phyloP scores from a whole-genome alignment of 805 yeast species.

The Saccharomycopsis javanensis region DNA sequence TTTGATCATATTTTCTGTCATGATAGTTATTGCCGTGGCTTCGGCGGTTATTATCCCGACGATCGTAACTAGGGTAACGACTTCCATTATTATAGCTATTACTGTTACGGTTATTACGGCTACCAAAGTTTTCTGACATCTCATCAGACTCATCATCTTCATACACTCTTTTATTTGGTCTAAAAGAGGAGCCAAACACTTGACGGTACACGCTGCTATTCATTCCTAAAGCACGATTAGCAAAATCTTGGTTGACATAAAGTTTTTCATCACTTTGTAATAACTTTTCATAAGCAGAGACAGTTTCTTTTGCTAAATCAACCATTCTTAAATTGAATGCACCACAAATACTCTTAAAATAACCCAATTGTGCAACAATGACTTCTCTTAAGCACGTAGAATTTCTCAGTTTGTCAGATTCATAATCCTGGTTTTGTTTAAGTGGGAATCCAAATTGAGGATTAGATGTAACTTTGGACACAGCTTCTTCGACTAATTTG shows the following conservation, averaged over 20 bases:
- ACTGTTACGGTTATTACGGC: neutral
- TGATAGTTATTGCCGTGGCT: slow-evolving; percentile 22
- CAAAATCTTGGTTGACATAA: neutral
- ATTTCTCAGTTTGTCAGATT: neutral
- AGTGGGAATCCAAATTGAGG: neutral
- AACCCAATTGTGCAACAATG: slow-evolving; percentile 2
- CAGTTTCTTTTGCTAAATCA: neutral
- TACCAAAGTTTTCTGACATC: neutral
- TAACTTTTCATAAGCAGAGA: neutral
- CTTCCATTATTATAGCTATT: neutral
- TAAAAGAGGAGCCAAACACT: neutral
- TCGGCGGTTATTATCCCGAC: slow-evolving; percentile 16
- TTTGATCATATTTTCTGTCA: slow-evolving; percentile 21
- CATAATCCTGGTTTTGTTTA: neutral
- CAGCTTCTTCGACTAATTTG: slow-evolving; percentile 11
- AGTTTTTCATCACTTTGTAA: slow-evolving; percentile 1
- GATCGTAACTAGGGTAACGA: neutral
- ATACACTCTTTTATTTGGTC: neutral
- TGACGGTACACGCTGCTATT: neutral
- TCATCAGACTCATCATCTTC: neutral
- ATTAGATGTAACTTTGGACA: neutral
- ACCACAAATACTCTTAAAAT: slow-evolving; percentile 1
- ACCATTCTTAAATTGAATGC: slow-evolving; percentile 1
- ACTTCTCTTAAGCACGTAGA: neutral
- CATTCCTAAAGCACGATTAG: slow-evolving; percentile 2